Evolutionary conservation across 306 rosid genomes (phyloP), one percentile per base, ranked within the genome.

Genomic region (Herpetospermum pedunculosum): DNA sequence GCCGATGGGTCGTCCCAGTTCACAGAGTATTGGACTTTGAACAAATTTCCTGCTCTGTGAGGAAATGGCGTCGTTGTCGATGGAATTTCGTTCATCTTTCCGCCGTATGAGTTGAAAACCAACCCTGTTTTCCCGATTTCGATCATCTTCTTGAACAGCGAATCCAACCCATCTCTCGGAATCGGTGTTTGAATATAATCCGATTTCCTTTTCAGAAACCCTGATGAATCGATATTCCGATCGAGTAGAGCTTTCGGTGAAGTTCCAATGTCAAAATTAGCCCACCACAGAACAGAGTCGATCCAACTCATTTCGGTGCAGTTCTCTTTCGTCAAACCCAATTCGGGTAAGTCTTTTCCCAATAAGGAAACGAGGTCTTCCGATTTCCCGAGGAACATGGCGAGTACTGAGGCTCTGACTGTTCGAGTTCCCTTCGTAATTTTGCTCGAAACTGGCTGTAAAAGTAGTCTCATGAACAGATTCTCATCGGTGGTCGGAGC

Each of bases 21-120:
- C 76, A 85, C 80, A 0, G 83, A 81, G 79, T 91, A 91, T 68
- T 91, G 97, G 75, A 91, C 76, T 62, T 91, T 91, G 59, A 68
- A 88, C 50, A 91, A 21, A 29, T 88, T 85, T 18, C 96, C 97
- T 0, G 83, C 82, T 3, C 91, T 82, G 79, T 91, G 96, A 21
- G 97, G 92, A 60, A 91, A 91, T 0, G 97, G 89, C 0, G 92
- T 80, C 11, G 82, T 92, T 8, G 80, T 72, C 0, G 77, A 76
- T 1, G 89, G 11, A 2, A 91, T 74, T 67, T 75, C 80, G 16
- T 58, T 82, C 97, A 89, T 91, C 80, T 73, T 77, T n/a, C 97
- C 97, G 2, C 97, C 96, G 54, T 91, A 91, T 0, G 97, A 92
- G 28, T 91, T 91, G 87, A 91, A 88, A 25, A 82, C 88, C 74